These are phyloP conservation scores for Daldinia sp. DNA, from an alignment of 2,329 filamentous ascomycete species.

Conservation along the genomic window DNA sequence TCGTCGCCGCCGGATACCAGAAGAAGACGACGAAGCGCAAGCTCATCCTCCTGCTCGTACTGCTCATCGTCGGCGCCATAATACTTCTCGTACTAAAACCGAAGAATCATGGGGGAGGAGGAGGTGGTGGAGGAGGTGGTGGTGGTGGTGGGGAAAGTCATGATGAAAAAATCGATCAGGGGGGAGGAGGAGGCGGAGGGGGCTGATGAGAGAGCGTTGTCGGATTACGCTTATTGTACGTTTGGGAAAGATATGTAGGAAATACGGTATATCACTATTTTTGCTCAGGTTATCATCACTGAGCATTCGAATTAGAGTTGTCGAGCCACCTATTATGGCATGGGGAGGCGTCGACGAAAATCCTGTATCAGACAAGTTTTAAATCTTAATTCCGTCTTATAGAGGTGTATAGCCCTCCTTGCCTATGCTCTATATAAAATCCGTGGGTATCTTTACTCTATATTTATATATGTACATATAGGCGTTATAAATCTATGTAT, in stretches of 20 bases:
- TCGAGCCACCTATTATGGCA: conserved; percentile 35
- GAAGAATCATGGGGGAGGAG: conserved; percentile 59
- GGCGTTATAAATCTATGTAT: conserved; percentile 1
- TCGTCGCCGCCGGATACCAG: conserved; percentile 89
- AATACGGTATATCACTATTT: conserved; percentile 26
- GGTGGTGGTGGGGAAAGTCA: conserved; percentile 25
- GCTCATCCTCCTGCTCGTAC: conserved; percentile 86
- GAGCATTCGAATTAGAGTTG: conserved; percentile 23
- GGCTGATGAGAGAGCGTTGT: conserved; percentile 24
- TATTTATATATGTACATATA: conserved; percentile 1
- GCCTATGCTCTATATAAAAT: conserved; percentile 19
- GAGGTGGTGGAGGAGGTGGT: conserved; percentile 31
- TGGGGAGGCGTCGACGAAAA: conserved; percentile 41
- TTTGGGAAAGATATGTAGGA: conserved; percentile 18
- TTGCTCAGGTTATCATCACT: conserved; percentile 15
- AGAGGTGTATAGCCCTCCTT: conserved; percentile 5
- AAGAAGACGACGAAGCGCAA: conserved; percentile 89
- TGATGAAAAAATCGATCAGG: conserved; percentile 12
- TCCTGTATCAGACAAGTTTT: conserved; percentile 30
- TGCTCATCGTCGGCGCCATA: conserved; percentile 87
- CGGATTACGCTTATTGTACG: conserved; percentile 7
- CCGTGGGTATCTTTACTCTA: conserved; percentile 13
- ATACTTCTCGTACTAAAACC: conserved; percentile 87
- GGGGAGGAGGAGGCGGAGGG: conserved; percentile 20
- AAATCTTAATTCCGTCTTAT: conserved; percentile 33